These are phyloP conservation scores for Streptanthus diversifolius DNA, from an alignment of 345 rosid species.

Conservation along the genomic window DNA sequence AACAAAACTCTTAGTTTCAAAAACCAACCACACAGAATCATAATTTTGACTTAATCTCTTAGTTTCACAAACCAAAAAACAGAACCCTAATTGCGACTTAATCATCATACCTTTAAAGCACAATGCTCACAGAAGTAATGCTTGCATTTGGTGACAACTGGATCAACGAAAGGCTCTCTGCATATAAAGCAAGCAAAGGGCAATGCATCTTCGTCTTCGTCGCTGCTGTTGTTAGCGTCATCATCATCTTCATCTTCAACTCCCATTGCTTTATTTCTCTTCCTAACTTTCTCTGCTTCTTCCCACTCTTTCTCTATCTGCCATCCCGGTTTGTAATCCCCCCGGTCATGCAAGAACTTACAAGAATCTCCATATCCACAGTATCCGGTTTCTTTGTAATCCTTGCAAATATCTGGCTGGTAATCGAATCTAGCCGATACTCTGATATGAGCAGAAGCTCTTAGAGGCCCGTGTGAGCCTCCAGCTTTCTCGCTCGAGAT, in stretches of 20 bases:
- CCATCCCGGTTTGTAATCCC: conserved; percentile 94
- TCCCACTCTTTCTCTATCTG: conserved; percentile 91
- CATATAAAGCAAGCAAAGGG: conserved; percentile 91
- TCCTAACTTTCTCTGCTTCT: conserved; percentile 78
- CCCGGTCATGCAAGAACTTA: conserved; percentile 88
- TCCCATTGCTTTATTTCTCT: conserved; percentile 71
- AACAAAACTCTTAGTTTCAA: background rate
- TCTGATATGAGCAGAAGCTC: conserved; percentile 93
- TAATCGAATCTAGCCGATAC: conserved; percentile 89
- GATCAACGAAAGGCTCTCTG: conserved; percentile 72
- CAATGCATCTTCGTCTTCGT: conserved; percentile 53
- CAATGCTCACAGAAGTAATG: conserved; percentile 95
- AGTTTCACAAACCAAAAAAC: background rate
- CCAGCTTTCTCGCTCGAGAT: conserved; percentile 92
- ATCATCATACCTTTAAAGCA: conserved; percentile 62
- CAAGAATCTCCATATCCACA: conserved; percentile 94
- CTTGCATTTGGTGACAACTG: conserved; percentile 81
- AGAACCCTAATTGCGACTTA: background rate
- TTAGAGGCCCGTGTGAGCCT: conserved; percentile 83
- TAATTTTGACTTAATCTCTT: background rate
- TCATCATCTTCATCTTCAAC: conserved; percentile 52
- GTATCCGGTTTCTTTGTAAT: conserved; percentile 90
- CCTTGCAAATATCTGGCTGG: conserved; percentile 89
- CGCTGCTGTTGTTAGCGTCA: conserved; percentile 28
- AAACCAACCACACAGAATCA: background rate